Conservation (phyloP, 345 rosid species). For the Combretum micranthum region DNA sequence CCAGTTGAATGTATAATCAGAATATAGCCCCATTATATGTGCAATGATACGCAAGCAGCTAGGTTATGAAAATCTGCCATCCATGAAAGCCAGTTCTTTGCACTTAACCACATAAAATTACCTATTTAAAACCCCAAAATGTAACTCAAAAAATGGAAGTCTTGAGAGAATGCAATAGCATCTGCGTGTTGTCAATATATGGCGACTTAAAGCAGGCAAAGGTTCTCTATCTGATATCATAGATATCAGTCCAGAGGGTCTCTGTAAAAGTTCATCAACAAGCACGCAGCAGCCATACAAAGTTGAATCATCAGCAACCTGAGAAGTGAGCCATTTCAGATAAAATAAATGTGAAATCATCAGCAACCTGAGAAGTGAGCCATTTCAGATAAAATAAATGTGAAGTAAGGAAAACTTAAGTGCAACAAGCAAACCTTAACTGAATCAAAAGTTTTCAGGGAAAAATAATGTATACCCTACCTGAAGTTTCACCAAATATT, state of each 20-base stretch:
- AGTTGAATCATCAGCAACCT: conserved; percentile 94
- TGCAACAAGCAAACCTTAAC: too few relatives aligned
- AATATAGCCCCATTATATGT: background rate
- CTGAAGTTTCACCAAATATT: too few relatives aligned
- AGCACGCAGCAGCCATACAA: conserved; percentile 87
- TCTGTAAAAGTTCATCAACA: conserved; percentile 85
- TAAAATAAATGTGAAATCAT: conserved; percentile 16
- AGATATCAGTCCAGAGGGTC: conserved; percentile 90
- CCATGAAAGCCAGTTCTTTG: too few relatives aligned
- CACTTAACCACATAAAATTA: conserved; percentile 12
- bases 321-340: conserved; percentile 6
- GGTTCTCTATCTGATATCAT: conserved; percentile 62
- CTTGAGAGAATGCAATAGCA: conserved; percentile 95
- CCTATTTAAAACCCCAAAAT: conserved; percentile 87
- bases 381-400: background rate
- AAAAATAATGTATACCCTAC: too few relatives aligned
- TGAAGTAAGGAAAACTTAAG: background rate
- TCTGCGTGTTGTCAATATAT: conserved; percentile 77
- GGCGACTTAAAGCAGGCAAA: conserved; percentile 58
- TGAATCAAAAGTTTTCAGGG: too few relatives aligned
- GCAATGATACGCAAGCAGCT: background rate
- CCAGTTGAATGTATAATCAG: background rate
- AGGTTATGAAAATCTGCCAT: background rate
- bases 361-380: conserved; percentile 59
- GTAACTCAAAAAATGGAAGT: conserved; percentile 90